A percentile compares a stretch with the other conserved stretches of the same genome.
Evolutionary conservation across 2,329 filamentous ascomycete genomes (phyloP).

Genomic region (Penicillium sp.): DNA sequence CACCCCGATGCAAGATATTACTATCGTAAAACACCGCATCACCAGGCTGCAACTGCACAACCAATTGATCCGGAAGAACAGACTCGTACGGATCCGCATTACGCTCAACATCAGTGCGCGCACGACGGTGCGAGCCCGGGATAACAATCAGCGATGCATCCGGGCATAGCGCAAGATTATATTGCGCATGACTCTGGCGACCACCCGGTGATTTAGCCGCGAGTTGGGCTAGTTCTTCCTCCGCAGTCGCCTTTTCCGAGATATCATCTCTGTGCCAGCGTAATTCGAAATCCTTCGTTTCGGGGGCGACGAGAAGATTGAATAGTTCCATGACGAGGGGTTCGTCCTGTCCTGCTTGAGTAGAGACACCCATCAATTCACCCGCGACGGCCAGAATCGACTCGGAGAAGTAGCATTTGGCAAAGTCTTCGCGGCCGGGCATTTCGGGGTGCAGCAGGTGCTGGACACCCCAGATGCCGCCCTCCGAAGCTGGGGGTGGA

Average conservation of each 20-base stretch:
- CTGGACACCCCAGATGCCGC: conserved; percentile 89
- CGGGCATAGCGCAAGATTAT: conserved; percentile 81
- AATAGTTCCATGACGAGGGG: conserved; percentile 84
- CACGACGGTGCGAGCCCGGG: conserved; percentile 74
- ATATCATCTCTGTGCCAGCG: conserved; percentile 89
- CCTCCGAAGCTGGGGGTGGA: conserved; percentile 52
- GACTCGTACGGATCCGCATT: conserved; percentile 69
- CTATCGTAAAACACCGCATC: conserved; percentile 90
- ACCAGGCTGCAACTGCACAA: conserved; percentile 71
- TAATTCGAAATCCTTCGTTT: conserved; percentile 71
- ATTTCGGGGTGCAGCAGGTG: conserved; percentile 79
- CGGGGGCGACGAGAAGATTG: conserved; percentile 80
- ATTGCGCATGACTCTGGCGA: conserved; percentile 76
- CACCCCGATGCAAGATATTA: conserved; percentile 70
- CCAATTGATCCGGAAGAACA: conserved; percentile 66
- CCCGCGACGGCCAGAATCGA: conserved; percentile 68
- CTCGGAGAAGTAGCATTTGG: conserved; percentile 73
- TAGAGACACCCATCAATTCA: conserved; percentile 62
- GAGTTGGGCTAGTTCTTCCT: conserved; percentile 71
- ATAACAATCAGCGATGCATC: conserved; percentile 77
- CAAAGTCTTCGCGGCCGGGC: conserved; percentile 66
- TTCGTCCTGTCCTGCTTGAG: conserved; percentile 56
- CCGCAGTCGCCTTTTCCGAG: conserved; percentile 65
- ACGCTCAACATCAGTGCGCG: conserved; percentile 73
- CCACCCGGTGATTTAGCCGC: conserved; percentile 52